Conservation (phyloP, 441 rosid species). For the Breynia disticha region DNA sequence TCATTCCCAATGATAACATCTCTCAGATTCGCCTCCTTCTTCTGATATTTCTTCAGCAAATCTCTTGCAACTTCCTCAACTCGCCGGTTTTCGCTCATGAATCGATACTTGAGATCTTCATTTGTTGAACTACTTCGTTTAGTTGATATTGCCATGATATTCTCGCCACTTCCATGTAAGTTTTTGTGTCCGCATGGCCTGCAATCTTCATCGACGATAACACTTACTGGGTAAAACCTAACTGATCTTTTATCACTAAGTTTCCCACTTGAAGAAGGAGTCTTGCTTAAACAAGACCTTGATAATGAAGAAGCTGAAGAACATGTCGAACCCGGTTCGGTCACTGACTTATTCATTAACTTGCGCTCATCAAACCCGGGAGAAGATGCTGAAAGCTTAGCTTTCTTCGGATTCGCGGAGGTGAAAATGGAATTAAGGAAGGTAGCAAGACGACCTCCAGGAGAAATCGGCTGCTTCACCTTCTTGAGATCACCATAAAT, state of each 20-base stretch:
- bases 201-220: slow-evolving; percentile 54
- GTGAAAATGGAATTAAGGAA: slow-evolving; percentile 75
- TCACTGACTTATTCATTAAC: slow-evolving; percentile 9
- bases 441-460: slow-evolving; percentile 62
- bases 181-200: slow-evolving; percentile 49
- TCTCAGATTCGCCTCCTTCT: slow-evolving; percentile 24
- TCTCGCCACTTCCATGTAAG: slow-evolving; percentile 17
- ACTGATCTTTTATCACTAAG: slow-evolving; percentile 62
- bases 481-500: slow-evolving; percentile 56
- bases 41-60: slow-evolving; percentile 46
- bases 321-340: slow-evolving; percentile 46
- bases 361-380: slow-evolving; percentile 25
- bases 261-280: slow-evolving; percentile 38
- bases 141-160: slow-evolving; percentile 5
- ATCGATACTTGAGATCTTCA: slow-evolving; percentile 30
- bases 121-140: slow-evolving; percentile 5
- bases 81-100: slow-evolving; percentile 44
- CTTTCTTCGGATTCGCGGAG: slow-evolving; percentile 39
- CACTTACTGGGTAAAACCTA: slow-evolving; percentile 61
- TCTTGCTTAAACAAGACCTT: slow-evolving; percentile 70
- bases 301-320: slow-evolving; percentile 85
- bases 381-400: slow-evolving; percentile 32
- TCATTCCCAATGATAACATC: slow-evolving; percentile 9
- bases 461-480: slow-evolving; percentile 80
- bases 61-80: slow-evolving; percentile 63